phyloP scores from a whole-genome alignment of 257 asterid genomes.

The Thymus quinquecostatus region DNA sequence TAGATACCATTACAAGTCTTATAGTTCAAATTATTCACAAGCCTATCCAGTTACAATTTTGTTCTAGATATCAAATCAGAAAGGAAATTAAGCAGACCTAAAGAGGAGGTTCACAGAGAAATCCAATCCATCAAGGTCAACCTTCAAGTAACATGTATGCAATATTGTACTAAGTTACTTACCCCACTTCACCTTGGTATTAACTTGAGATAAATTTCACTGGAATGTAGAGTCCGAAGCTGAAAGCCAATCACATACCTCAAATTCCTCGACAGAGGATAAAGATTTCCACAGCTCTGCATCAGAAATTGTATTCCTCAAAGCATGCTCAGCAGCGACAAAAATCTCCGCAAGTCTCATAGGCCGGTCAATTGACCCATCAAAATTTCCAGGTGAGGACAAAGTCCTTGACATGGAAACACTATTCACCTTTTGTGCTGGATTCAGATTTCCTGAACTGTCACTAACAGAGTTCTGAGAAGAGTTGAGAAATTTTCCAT shows the following conservation, averaged over 20 bases:
- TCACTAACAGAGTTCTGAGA: slow-evolving; percentile 47
- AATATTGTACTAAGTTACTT: slow-evolving; percentile 25
- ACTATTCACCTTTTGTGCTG: slow-evolving; percentile 48
- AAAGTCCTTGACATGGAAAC: slow-evolving; percentile 77
- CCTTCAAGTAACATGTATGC: neutral
- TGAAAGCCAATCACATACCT: slow-evolving; percentile 53
- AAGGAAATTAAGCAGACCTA: slow-evolving; percentile 13
- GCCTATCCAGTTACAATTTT: slow-evolving; percentile 11
- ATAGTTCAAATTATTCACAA: slow-evolving; percentile 11
- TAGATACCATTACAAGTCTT: slow-evolving; percentile 17
- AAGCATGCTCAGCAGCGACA: slow-evolving; percentile 97
- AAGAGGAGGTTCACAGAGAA: slow-evolving; percentile 17
- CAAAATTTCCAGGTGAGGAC: slow-evolving; percentile 88
- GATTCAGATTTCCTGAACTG: slow-evolving; percentile 69
- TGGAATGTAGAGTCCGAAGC: slow-evolving; percentile 22
- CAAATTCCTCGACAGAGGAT: slow-evolving; percentile 82
- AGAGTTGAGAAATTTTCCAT: slow-evolving; percentile 28
- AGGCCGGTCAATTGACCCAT: slow-evolving; percentile 79
- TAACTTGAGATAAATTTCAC: slow-evolving; percentile 15
- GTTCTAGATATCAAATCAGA: slow-evolving; percentile 14
- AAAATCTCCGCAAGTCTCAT: slow-evolving; percentile 95
- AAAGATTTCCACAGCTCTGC: slow-evolving; percentile 66
- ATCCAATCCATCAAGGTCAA: slow-evolving; percentile 19
- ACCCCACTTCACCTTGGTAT: slow-evolving; percentile 11
- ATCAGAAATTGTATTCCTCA: slow-evolving; percentile 75